A percentile compares a stretch with the other conserved stretches of the same genome.
These are phyloP conservation scores for Phylloporus arenicola DNA, from an alignment of 768 basidiomycete genomes.

Conservation along the genomic window DNA sequence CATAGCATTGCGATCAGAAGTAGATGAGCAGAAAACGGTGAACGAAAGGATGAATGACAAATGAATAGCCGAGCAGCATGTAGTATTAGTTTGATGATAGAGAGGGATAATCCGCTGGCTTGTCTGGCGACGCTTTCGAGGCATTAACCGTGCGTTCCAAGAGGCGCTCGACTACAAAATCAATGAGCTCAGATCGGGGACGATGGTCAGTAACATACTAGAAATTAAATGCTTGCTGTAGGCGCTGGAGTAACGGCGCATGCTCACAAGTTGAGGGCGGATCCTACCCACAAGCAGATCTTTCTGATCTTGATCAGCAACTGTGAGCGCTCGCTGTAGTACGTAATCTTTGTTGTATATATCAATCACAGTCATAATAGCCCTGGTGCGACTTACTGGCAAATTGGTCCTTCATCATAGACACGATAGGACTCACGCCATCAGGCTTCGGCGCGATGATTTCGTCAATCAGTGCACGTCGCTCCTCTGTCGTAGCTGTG, in stretches of 20 bases:
- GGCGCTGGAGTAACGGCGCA: constrained; percentile 66
- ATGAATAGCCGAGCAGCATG: constrained; percentile 1
- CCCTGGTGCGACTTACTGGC: constrained; percentile 56
- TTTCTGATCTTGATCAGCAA: constrained; percentile 69
- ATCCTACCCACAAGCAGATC: constrained; percentile 58
- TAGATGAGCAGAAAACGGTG: constrained; percentile 5
- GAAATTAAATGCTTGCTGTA: constrained; percentile 79
- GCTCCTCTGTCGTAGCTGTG: constrained; percentile 57
- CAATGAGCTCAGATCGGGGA: constrained; percentile 8
- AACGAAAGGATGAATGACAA: constrained; percentile 1
- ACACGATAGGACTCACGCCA: constrained; percentile 60
- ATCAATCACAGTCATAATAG: constrained; percentile 2
- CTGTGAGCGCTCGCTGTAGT: constrained; percentile 68
- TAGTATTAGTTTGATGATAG: constrained; percentile 19
- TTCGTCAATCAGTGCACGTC: constrained; percentile 72
- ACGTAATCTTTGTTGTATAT: constrained; percentile 63
- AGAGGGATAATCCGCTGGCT: constrained; percentile 28
- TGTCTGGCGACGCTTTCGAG: constrained; percentile 23
- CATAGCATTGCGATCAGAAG: constrained; percentile 34
- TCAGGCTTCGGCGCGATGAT: constrained; percentile 63
- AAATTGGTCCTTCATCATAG: constrained; percentile 83
- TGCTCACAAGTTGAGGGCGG: constrained; percentile 59
- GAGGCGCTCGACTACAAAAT: constrained; percentile 57
- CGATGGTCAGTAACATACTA: constrained; percentile 43
- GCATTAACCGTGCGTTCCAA: constrained; percentile 45